A percentile compares a stretch with the other conserved stretches of the same genome.
phyloP scores from a whole-genome alignment of 257 asterid species.

The Paraleonurus japonicus region DNA sequence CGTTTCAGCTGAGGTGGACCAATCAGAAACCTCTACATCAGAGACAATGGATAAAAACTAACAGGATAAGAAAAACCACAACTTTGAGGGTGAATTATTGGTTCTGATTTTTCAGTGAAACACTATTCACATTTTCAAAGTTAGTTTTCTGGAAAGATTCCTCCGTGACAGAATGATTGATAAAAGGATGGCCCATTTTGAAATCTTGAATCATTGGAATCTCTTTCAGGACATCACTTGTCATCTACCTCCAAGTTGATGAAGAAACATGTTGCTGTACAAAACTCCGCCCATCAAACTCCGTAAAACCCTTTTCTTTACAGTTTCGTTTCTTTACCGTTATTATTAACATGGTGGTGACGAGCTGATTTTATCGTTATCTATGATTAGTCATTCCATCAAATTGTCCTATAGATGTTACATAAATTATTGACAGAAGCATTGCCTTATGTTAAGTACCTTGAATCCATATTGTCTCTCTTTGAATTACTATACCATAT shows the following conservation, averaged over 20 bases:
- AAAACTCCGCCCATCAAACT: conserved; percentile 32
- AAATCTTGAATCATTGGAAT: conserved; percentile 40
- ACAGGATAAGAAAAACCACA: conserved; percentile 22
- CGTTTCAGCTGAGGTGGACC: conserved; percentile 46
- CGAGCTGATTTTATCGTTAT: neutral
- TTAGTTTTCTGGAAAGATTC: conserved; percentile 47
- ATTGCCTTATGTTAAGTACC: neutral
- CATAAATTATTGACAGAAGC: conserved; percentile 20
- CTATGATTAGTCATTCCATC: neutral
- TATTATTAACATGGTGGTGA: neutral
- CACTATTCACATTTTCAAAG: conserved; percentile 37
- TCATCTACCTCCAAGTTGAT: conserved; percentile 34
- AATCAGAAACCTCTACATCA: conserved; percentile 44
- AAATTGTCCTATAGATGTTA: neutral
- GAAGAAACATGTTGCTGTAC: conserved; percentile 39
- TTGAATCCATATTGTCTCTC: neutral
- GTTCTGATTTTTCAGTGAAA: conserved; percentile 31
- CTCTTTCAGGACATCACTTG: conserved; percentile 29
- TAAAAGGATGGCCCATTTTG: conserved; percentile 30
- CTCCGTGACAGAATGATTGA: conserved; percentile 36
- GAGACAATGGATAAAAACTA: conserved; percentile 47
- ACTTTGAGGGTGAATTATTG: conserved; percentile 29
- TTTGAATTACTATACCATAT: neutral
- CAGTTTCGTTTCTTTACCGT: neutral
- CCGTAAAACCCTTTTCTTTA: conserved; percentile 20